Conservation (phyloP, 306 rosid genomes). For the Abrus precatorius region DNA sequence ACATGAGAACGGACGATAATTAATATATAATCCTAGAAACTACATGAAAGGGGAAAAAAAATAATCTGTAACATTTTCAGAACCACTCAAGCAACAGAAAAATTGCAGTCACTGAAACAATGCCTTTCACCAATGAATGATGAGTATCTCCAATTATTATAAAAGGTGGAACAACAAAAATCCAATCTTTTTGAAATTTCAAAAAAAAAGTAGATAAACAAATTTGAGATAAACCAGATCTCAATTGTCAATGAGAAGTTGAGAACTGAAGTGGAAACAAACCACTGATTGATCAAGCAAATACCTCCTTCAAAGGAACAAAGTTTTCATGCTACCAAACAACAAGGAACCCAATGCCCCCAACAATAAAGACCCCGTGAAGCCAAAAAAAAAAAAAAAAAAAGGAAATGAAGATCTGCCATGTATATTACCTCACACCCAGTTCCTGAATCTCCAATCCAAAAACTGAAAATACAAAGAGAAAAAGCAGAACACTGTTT, state of each 20-base stretch:
- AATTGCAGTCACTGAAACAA: slow-evolving; percentile 22
- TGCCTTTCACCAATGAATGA: slow-evolving; percentile 26
- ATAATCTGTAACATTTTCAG: slow-evolving; percentile 6
- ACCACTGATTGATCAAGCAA: slow-evolving; percentile 36
- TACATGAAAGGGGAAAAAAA: neutral
- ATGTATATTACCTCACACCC: slow-evolving; percentile 63
- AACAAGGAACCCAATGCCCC: slow-evolving; percentile 40
- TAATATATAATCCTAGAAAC: slow-evolving; percentile 30
- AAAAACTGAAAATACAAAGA: neutral
- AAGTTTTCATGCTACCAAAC: slow-evolving; percentile 44
- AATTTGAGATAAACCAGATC: slow-evolving; percentile 52
- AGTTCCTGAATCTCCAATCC: slow-evolving; percentile 58
- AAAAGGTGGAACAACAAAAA: slow-evolving; percentile 32
- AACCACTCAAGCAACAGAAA: slow-evolving; percentile 13
- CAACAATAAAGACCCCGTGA: slow-evolving; percentile 26
- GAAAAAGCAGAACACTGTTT: slow-evolving; percentile 18
- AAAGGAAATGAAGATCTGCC: slow-evolving; percentile 57
- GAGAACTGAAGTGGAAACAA: slow-evolving; percentile 34
- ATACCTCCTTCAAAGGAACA: slow-evolving; percentile 35
- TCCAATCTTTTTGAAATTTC: slow-evolving; percentile 15
- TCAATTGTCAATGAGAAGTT: slow-evolving; percentile 38
- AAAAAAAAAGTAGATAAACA: slow-evolving; percentile 15
- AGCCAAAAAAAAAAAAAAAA: slow-evolving; percentile 36
- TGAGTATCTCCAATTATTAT: slow-evolving; percentile 16
- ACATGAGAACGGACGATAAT: slow-evolving; percentile 19